Conservation (phyloP, 148 eudicot species). For the Fallopia convolvulus region DNA sequence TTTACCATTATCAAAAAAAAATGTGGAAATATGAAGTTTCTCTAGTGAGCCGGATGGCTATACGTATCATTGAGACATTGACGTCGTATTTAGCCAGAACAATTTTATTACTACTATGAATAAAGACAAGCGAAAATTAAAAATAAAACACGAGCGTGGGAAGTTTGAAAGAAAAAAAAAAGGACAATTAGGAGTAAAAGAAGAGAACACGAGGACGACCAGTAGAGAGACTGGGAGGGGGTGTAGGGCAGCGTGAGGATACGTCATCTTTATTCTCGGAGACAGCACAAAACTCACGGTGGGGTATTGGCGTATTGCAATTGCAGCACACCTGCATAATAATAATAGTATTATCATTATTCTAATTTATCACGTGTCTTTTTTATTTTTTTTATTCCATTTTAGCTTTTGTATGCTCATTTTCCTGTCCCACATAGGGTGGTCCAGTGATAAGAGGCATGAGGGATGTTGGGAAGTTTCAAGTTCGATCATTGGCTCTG, state of each 20-base stretch:
- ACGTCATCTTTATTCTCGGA: background rate
- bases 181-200: background rate
- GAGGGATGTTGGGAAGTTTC: too few relatives aligned
- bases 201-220: background rate
- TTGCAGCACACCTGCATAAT: background rate
- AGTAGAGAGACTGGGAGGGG: background rate
- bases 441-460: too few relatives aligned
- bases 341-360: background rate
- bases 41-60: too few relatives aligned
- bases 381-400: background rate
- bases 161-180: background rate
- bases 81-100: too few relatives aligned
- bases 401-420: too few relatives aligned
- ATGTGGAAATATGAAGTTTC: too few relatives aligned
- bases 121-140: background rate
- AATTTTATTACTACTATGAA: too few relatives aligned
- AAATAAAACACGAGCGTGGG: background rate
- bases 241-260: background rate
- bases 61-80: too few relatives aligned
- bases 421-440: too few relatives aligned
- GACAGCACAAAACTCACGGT: background rate
- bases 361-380: background rate
- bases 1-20: too few relatives aligned
- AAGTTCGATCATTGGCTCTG: too few relatives aligned
- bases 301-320: background rate